phyloP scores from a whole-genome alignment of 2,329 filamentous ascomycete genomes.

The Xylariaceae sp. region DNA sequence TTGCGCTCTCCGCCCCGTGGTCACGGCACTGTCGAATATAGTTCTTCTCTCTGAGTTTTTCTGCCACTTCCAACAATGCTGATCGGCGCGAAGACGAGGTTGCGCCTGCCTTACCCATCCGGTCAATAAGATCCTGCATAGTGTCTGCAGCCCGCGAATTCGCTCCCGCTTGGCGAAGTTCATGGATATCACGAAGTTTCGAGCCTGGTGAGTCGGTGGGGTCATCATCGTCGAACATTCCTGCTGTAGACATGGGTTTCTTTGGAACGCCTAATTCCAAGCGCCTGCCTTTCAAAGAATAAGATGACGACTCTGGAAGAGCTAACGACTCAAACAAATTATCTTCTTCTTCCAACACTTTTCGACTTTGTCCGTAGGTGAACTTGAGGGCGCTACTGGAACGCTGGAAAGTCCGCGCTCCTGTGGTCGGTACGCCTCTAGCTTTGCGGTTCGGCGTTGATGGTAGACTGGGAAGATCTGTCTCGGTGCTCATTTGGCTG shows the following conservation, averaged over 20 bases:
- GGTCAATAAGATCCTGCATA: slow-evolving; percentile 61
- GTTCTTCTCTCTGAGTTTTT: slow-evolving; percentile 58
- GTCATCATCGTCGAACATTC: slow-evolving; percentile 45
- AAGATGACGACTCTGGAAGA: slow-evolving; percentile 24
- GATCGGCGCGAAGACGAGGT: slow-evolving; percentile 54
- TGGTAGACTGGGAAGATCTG: slow-evolving; percentile 21
- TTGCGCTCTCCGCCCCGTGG: slow-evolving; percentile 65
- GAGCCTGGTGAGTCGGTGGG: slow-evolving; percentile 42
- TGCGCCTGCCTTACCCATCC: slow-evolving; percentile 51
- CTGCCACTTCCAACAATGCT: slow-evolving; percentile 58
- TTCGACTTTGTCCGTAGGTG: slow-evolving; percentile 33
- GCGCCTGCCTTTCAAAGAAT: slow-evolving; percentile 28
- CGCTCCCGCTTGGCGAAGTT: slow-evolving; percentile 63
- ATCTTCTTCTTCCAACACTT: slow-evolving; percentile 32
- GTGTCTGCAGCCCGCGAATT: slow-evolving; percentile 66
- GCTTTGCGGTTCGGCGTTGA: slow-evolving; percentile 25
- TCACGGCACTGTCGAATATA: slow-evolving; percentile 72
- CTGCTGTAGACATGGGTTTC: slow-evolving; percentile 16
- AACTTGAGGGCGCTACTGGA: slow-evolving; percentile 32
- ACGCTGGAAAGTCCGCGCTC: slow-evolving; percentile 27
- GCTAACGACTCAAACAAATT: slow-evolving; percentile 28
- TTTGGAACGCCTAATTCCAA: slow-evolving; percentile 30
- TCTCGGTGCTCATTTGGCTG: slow-evolving; percentile 17
- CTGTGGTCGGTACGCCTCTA: slow-evolving; percentile 17
- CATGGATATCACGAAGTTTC: slow-evolving; percentile 62